phyloP scores from a whole-genome alignment of 2,329 filamentous ascomycete species.

The Sporothrix globosa region DNA sequence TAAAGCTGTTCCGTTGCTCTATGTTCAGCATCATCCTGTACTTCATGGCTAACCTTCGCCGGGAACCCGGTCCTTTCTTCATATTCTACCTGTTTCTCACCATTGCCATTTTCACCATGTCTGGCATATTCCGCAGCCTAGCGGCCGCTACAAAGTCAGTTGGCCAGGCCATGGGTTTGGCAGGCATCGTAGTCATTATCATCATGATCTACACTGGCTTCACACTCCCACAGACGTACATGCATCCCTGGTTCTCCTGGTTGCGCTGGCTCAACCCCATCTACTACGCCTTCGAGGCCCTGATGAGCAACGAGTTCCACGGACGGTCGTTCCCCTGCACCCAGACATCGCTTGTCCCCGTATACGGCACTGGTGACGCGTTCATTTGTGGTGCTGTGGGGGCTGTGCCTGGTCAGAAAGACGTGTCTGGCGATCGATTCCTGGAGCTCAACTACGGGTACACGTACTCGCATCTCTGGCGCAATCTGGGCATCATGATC shows the following conservation, averaged over 20 bases:
- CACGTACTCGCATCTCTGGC: slow-evolving; percentile 63
- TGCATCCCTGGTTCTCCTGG: slow-evolving; percentile 80
- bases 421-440: slow-evolving; percentile 56
- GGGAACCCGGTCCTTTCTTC: slow-evolving; percentile 77
- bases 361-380: slow-evolving; percentile 46
- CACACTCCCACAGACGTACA: slow-evolving; percentile 59
- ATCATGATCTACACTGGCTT: slow-evolving; percentile 74
- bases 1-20: slow-evolving; percentile 72
- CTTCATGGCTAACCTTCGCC: slow-evolving; percentile 81
- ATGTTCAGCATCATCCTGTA: slow-evolving; percentile 80
- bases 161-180: slow-evolving; percentile 63
- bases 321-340: slow-evolving; percentile 60
- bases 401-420: slow-evolving; percentile 54
- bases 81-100: slow-evolving; percentile 81
- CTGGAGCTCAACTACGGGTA: slow-evolving; percentile 57
- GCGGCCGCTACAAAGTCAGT: slow-evolving; percentile 73
- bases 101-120: slow-evolving; percentile 74
- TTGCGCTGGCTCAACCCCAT: slow-evolving; percentile 79
- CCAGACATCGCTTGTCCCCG: slow-evolving; percentile 49
- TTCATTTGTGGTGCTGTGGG: slow-evolving; percentile 63
- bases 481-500: slow-evolving; percentile 70
- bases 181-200: slow-evolving; percentile 63
- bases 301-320: slow-evolving; percentile 80
- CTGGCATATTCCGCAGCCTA: slow-evolving; percentile 81
- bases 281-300: slow-evolving; percentile 75